Evolutionary conservation across 192 early-diverging fungal genomes (phyloP), one percentile per base, ranked within the genome.

Genomic region (Coemansia sp.): DNA sequence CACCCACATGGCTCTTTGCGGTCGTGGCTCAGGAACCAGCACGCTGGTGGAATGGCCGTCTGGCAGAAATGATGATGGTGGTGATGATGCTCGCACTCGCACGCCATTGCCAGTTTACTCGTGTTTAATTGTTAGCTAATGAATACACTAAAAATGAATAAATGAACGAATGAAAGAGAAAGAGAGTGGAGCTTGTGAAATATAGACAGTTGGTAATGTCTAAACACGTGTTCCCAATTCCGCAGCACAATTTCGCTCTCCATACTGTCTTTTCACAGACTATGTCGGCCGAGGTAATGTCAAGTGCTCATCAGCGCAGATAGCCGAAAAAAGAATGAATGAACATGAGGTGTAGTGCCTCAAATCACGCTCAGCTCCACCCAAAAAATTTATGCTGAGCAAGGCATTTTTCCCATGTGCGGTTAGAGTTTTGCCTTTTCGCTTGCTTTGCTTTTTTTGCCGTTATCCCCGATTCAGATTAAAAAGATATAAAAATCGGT

Each of bases 1-100:
- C n/a, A n/a, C n/a, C n/a, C n/a, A n/a, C n/a, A n/a, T n/a, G 68
- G 68, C 59, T 71, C 74, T 37, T 76, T 76, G 23, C 74, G 68
- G 32, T 77, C 74, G 48, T 77, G 74, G 9, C 50, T 64, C 22
- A 77, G 54, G 53, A 77, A 66, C 74, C 74, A 77, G 65, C 74
- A 77, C 2, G 74, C 65, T 6, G 74, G 61, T 2, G 68, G 68
- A 12, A 71, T 48, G 1, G 59, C 47, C 13, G 69, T 69, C 23
- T 50, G 45, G 41, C 62, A 62, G 37, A 59, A 20, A 39, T 55
- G 63, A 35, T 71, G 68, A 22, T 60, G 59, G 48, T 47, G 43
- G n/a, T 57, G 38, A 22, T 65, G 62, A 29, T 54, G 64, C 3
- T 59, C 23, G 27, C 73, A 75, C 13, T 66, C 68, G 57, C 74